Base-by-base conservation (phyloP, 768 basidiomycete genomes). In the Coprinellus micaceus region DNA sequence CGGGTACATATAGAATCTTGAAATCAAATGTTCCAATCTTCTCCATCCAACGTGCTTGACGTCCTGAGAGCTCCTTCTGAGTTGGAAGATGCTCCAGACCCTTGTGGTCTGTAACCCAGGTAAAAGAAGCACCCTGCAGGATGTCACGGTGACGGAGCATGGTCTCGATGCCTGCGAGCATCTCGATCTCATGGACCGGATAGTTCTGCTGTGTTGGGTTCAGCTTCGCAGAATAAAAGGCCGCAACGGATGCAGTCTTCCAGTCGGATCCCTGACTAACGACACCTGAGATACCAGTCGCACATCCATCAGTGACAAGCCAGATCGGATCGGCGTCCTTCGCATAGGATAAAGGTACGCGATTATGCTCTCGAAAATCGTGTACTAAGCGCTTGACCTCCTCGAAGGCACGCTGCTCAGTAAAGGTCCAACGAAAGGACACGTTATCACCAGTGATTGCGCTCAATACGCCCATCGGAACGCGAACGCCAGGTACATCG, bases 31-130 rank as follows among this genome's bases (percentile, higher is more conserved):
- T 15, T 1, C 53, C 41, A 1, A 68, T 59, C 17, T 66, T 66
- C n/a, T 75, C 72, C 2, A 71, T 19, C 77, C 77, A 78, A 0
- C 70, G 60, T 0, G 67, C 69, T 30, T 77, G 76, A 1, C 71
- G 56, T 0, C 64, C 64, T 0, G 71, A 72, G 12, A 77, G 33
- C 4, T 74, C 60, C 17, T 59, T 61, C 52, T 78, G 75, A 0
- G 53, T 60, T 17, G 68, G 28, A 0, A 78, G 29, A 21, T 70
- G 58, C 0, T 60, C 60, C 1, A 77, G 50, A 0, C 62, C 63
- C 24, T 63, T 63, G 36, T 70, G 70, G 22, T 77, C 73, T 0
- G 69, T 74, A 2, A 65, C 26, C 63, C 70, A 70, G 0, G 44
- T 44, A 33, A 77, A 75, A 0, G 37, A 44, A 0, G 52, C 59